Base-by-base conservation (phyloP, 331 rosid genomes). In the Saraca asoca region DNA sequence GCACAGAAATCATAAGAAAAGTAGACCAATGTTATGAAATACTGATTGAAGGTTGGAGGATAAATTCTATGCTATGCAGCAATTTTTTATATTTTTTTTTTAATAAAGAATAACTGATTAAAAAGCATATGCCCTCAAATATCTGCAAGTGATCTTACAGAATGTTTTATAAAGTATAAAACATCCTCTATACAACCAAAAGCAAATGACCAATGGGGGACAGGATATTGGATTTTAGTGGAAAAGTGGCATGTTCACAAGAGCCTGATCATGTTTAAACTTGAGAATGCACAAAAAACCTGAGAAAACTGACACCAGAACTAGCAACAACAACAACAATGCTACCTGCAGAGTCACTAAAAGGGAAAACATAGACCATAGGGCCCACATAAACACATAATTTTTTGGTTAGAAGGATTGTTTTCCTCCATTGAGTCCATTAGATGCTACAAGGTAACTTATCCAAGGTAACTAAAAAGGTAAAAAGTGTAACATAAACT, bases 141-240 rank as follows among this genome's bases (percentile, higher is more conserved):
- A 8, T 24, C 31, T 24, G 31, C 31, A 24, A 24, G 31, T 24
- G 31, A 1, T 24, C 31, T 3, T 3, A 24, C 31, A 24, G 31
- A 1, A 24, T 24, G 31, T 24, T 24, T 12, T n/a, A n/a, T n/a
- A 24, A 15, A 56, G 11, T 44, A 16, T 5, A 24, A 44, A 51
- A 4, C 58, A 46, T 68, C 42, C 53, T 44, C n/a, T 55, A 39
- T 34, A 51, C 50, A 67, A 5, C 39, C 51, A 73, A 19, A 35
- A 11, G 35, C 39, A 63, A 2, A 53, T 46, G n/a, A n/a, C 42
- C 18, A 17, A n/a, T 13, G 2, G 5, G 9, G 53, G 15, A 12
- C 7, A 15, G 3, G 20, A 39, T 6, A 71, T 51, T 39, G 39
- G 35, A 65, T 18, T 9, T 11, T 16, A 50, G 29, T 4, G 4